A percentile compares a stretch with the other conserved stretches of the same genome.
phyloP scores from a whole-genome alignment of 345 rosid genomes.

The Gossypium sturtianum region DNA sequence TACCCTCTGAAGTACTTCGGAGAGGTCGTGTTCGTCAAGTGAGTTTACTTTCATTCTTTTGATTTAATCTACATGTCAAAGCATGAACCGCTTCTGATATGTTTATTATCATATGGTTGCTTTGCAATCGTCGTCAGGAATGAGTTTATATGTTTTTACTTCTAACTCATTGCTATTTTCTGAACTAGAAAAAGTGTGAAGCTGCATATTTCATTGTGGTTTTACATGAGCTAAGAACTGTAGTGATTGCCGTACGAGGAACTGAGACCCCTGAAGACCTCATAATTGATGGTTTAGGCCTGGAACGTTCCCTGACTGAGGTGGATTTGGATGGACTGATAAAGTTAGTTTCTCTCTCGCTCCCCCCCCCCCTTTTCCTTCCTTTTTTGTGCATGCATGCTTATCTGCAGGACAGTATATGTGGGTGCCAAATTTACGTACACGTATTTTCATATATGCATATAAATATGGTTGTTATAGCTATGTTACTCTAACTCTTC shows the following conservation, averaged over 20 bases:
- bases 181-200: conserved; percentile 60
- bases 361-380: conserved; percentile 5
- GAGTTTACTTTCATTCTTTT: not conserved
- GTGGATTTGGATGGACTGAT: conserved; percentile 77
- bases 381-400: not conserved
- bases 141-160: not conserved
- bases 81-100: conserved; percentile 1
- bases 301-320: conserved; percentile 49
- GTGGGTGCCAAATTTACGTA: not conserved
- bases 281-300: conserved; percentile 86
- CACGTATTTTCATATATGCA: not conserved
- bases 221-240: conserved; percentile 58
- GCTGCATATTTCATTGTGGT: conserved; percentile 89
- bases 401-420: not conserved
- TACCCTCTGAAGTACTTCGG: conserved; percentile 61
- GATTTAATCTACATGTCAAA: not conserved
- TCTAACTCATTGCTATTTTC: conserved; percentile 9
- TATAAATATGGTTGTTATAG: not conserved
- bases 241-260: conserved; percentile 84
- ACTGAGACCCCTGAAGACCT: conserved; percentile 97
- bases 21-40: conserved; percentile 77
- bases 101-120: not conserved
- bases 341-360: conserved; percentile 44
- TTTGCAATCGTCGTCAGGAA: not conserved
- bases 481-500: not conserved